A percentile compares a stretch with the other conserved stretches of the same genome.
phyloP scores from a whole-genome alignment of 73 alveolate species.

The Paramecium caudatum region DNA sequence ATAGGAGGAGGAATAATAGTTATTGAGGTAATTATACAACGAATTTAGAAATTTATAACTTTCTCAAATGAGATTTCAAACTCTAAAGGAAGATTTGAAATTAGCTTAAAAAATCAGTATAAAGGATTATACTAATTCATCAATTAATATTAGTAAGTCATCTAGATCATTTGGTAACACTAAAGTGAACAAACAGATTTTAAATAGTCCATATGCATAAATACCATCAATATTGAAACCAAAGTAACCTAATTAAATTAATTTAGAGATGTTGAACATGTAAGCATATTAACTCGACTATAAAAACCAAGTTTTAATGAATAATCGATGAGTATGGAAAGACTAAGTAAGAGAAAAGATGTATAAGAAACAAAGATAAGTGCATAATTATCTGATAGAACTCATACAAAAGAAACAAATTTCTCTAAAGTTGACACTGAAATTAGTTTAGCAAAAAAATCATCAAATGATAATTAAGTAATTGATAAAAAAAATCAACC shows the following conservation, averaged over 20 bases:
- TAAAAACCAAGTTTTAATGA: slow-evolving; percentile 8
- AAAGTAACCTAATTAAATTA: not conserved
- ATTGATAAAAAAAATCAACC: not conserved
- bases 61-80: not conserved
- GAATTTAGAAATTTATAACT: not conserved
- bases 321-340: not conserved
- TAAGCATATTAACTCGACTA: not conserved
- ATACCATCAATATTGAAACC: not conserved
- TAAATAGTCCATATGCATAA: slow-evolving; percentile 16
- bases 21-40: not conserved
- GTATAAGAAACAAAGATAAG: not conserved
- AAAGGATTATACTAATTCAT: not conserved
- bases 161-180: not conserved
- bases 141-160: not conserved
- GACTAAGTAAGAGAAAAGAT: not conserved
- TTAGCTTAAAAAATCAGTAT: slow-evolving; percentile 1
- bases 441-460: slow-evolving; percentile 3
- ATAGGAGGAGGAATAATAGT: not conserved
- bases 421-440: slow-evolving; percentile 24
- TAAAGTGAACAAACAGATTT: not conserved
- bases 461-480: not conserved
- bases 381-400: not conserved
- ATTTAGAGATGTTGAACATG: not conserved
- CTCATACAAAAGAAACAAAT: slow-evolving; percentile 3
- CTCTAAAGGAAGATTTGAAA: slow-evolving; percentile 8